Base-by-base conservation (phyloP, 73 alveolate genomes). In the Paramecium sexaurelia region DNA sequence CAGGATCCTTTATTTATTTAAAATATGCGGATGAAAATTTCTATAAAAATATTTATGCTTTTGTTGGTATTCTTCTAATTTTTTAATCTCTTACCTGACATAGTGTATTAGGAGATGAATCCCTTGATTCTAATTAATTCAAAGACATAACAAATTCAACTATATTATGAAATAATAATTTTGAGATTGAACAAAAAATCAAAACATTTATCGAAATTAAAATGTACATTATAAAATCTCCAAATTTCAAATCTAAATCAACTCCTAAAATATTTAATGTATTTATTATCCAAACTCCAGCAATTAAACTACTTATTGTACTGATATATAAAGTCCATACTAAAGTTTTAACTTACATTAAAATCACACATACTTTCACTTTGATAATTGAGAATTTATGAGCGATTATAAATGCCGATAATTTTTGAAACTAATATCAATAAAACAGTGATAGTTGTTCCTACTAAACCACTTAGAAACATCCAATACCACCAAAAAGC, bases 401-500 rank as follows among this genome's bases (percentile, higher is more conserved):
- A 51, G 10, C 67, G 67, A 51, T 51, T 51, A 51, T 51, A 51
- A 51, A 51, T 51, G 67, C 67, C 17, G 33, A 73, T 29, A n/a
- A 78, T 10, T 78, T 78, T 78, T 1, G 90, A 40, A 1, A 78
- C 22, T 9, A 78, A 15, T 2, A 78, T 39, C 73, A 78, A 29
- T 20, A 78, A 24, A 9, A 78, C 19, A 2, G 90, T 78, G 9
- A 78, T 36, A 1, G 55, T 24, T 5, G 35, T 39, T 41, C 90
- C 90, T 3, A 78, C 29, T 10, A 78, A 10, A 2, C 90, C 90
- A 43, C 90, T 78, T 26, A 78, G n/a, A 22, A 37, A 78, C 90
- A 78, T 78, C 90, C 90, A 78, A 26, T 78, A 78, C 90, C 90
- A 78, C 90, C 90, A 78, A 24, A 78, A 43, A 15, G 90, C 15